Evolutionary conservation across 345 rosid species (phyloP).

Genomic region (Pistacia integerrima): DNA sequence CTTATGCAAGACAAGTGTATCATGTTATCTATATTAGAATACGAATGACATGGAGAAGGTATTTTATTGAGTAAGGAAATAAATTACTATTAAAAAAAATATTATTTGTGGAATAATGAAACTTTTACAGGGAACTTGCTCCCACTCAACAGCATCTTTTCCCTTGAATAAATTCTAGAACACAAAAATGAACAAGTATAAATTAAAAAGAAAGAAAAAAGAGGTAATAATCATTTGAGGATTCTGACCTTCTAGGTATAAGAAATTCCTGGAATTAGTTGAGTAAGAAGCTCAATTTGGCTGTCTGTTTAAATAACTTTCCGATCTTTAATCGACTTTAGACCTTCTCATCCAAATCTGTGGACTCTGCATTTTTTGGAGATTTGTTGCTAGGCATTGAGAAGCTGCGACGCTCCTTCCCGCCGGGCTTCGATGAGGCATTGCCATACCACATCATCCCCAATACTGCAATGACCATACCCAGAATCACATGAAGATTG

Average conservation of each 20-base stretch:
- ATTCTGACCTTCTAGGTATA: constrained; percentile 25
- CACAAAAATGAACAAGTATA: constrained; percentile 19
- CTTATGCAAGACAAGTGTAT: neutral
- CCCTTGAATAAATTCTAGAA: constrained; percentile 25
- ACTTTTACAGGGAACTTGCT: constrained; percentile 26
- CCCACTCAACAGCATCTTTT: constrained; percentile 26
- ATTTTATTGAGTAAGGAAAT: constrained; percentile 17
- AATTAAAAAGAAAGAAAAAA: constrained; percentile 9
- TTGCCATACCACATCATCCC: constrained; percentile 98
- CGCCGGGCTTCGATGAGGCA: constrained; percentile 96
- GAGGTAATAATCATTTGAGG: constrained; percentile 14
- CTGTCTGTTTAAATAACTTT: neutral
- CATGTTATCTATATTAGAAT: too few relatives aligned
- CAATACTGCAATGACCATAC: constrained; percentile 81
- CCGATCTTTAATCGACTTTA: constrained; percentile 31
- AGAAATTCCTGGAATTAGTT: constrained; percentile 23
- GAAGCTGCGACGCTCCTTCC: constrained; percentile 75
- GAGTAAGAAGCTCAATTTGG: constrained; percentile 15
- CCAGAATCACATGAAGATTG: constrained; percentile 77
- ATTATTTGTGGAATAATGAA: constrained; percentile 16
- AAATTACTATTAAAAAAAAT: constrained; percentile 29
- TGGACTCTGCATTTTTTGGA: constrained; percentile 62
- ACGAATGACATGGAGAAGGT: neutral
- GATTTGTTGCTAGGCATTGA: constrained; percentile 50
- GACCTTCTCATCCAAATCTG: constrained; percentile 64